phyloP scores from a whole-genome alignment of 352 stramenopile species.

The Pythium apleroticum region DNA sequence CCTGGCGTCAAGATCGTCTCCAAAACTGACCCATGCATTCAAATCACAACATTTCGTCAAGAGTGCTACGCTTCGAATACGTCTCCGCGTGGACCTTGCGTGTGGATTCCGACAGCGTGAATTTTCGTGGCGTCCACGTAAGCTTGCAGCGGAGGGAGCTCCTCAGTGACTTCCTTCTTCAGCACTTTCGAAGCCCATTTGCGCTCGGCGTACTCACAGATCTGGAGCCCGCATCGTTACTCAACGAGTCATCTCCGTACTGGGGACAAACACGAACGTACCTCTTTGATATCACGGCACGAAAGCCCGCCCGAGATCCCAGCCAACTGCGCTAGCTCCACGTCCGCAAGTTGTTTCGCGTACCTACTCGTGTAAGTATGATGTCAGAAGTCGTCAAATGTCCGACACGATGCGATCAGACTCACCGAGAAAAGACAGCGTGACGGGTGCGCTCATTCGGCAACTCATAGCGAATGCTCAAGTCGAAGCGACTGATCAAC shows the following conservation, averaged over 20 bases:
- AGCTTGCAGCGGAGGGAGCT: constrained; percentile 61
- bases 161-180: constrained; percentile 77
- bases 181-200: constrained; percentile 91
- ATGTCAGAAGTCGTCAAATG: not conserved
- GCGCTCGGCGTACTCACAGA: constrained; percentile 92
- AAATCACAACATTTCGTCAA: not conserved
- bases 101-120: constrained; percentile 50
- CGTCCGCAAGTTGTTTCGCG: constrained; percentile 84
- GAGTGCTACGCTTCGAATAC: constrained; percentile 31
- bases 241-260: not conserved
- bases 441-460: constrained; percentile 79
- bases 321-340: constrained; percentile 81
- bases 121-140: constrained; percentile 81
- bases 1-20: not conserved
- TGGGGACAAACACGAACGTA: constrained; percentile 16
- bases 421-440: constrained; percentile 87
- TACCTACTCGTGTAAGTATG: constrained; percentile 41
- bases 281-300: constrained; percentile 94
- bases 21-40: constrained; percentile 4
- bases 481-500: constrained; percentile 92
- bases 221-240: constrained; percentile 32
- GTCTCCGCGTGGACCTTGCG: constrained; percentile 36
- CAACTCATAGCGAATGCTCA: constrained; percentile 91
- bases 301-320: constrained; percentile 82
- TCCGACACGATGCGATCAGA: not conserved